These are phyloP conservation scores for Sideroxylon spinosum DNA, from an alignment of 179 eudicot species.

Conservation along the genomic window DNA sequence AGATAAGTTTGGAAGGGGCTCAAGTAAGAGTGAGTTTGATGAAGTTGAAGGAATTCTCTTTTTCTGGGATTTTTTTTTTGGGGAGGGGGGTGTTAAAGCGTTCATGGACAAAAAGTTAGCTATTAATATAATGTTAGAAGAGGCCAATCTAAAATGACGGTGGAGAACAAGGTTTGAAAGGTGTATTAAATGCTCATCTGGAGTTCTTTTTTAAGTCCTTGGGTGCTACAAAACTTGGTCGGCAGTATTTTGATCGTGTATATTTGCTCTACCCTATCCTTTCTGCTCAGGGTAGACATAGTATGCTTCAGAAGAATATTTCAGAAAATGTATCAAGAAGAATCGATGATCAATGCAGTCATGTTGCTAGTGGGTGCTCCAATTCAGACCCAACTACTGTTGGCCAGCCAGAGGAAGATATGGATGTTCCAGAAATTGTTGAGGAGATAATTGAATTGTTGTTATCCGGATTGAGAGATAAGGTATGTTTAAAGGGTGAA, in stretches of 20 bases:
- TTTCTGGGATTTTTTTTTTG: neutral
- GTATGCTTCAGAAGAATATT: constrained; percentile 49
- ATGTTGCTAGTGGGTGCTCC: constrained; percentile 24
- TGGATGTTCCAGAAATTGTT: constrained; percentile 87
- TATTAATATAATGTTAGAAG: neutral
- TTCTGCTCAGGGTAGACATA: constrained; percentile 56
- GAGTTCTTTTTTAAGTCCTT: neutral
- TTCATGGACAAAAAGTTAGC: neutral
- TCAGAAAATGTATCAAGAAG: constrained; percentile 30
- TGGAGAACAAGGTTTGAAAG: no score
- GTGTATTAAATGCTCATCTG: neutral
- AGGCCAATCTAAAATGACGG: neutral
- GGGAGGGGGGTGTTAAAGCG: no score
- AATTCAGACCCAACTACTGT: constrained; percentile 28
- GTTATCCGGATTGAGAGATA: constrained; percentile 81
- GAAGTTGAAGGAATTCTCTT: neutral
- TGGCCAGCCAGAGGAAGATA: constrained; percentile 65
- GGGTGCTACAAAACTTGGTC: neutral
- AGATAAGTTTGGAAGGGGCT: neutral
- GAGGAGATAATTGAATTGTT: constrained; percentile 89
- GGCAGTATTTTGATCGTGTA: neutral
- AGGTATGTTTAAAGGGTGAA: constrained; percentile 59
- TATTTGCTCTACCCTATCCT: constrained; percentile 5
- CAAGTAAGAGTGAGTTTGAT: neutral
- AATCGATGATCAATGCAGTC: constrained; percentile 28